Base-by-base conservation (phyloP, 2,329 filamentous ascomycete species). In the Coniella lustricola region DNA sequence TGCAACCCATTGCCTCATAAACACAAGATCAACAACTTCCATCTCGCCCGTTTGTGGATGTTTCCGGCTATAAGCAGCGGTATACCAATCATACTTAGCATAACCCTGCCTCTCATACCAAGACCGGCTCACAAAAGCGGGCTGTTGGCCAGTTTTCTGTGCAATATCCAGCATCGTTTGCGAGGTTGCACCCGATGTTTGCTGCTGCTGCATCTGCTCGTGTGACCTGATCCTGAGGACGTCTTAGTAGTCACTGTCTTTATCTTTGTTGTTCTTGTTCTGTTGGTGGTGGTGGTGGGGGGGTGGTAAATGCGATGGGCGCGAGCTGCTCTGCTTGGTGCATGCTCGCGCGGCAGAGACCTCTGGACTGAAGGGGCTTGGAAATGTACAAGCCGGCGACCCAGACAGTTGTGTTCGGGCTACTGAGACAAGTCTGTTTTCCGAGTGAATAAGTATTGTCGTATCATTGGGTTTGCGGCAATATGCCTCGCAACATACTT, bases 331-430 rank as follows among this genome's bases (percentile, higher is more conserved):
- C 51, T 17, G 42, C 44, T 13, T 17, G 35, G 1, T 20, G 18
- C 51, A 53, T 53, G 2, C 44, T 45, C 40, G 46, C 51, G 7
- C 51, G 48, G 12, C 51, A 48, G 44, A 53, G 16, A 10, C 51
- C 51, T 20, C 18, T 21, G 14, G 44, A 17, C 37, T 51, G 48
- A 1, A 51, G 48, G 1, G 20, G 4, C 54, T 60, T 61, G 34
- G 69, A 71, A 48, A 72, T 61, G 56, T 67, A 72, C 16, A 72
- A 61, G 7, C 61, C 62, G 44, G 67, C 66, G 25, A 70, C 56
- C 67, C 68, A 71, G 31, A 65, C 57, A 13, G 47, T 44, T n/a
- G n/a, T n/a, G n/a, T n/a, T n/a, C n/a, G n/a, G n/a, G n/a, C n/a
- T n/a, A n/a, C n/a, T n/a, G n/a, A n/a, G n/a, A n/a, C n/a, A n/a